Conservation (phyloP, 176 grass and related monocot species). For the Oryza officinalis region DNA sequence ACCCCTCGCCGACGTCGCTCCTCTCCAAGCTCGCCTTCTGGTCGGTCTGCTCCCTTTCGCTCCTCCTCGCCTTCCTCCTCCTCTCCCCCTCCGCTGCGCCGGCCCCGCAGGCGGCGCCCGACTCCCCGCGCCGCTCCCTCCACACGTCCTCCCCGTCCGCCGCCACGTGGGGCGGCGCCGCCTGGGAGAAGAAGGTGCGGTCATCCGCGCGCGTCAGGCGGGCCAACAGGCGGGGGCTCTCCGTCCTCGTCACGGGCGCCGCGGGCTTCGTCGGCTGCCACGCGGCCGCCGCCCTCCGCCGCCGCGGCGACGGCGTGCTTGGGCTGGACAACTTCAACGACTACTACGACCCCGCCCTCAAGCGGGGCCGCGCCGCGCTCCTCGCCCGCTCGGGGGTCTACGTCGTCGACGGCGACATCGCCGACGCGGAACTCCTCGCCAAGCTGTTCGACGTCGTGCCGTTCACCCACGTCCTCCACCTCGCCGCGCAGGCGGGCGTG, state of each 20-base stretch:
- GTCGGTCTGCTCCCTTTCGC: conserved; percentile 74
- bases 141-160: conserved; percentile 33
- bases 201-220: conserved; percentile 63
- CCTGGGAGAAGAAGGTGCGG: conserved; percentile 85
- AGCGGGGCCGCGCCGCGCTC: conserved; percentile 65
- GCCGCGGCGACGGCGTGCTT: conserved; percentile 74
- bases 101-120: conserved; percentile 21
- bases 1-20: conserved; percentile 35
- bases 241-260: conserved; percentile 77
- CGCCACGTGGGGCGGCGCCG: conserved; percentile 63
- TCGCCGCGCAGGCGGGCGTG: conserved; percentile 92
- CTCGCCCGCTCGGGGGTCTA: conserved; percentile 68
- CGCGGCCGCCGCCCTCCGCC: conserved; percentile 66
- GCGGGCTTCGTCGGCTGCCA: conserved; percentile 82
- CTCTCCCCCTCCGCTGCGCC: conserved; percentile 54
- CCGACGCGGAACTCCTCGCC: conserved; percentile 64
- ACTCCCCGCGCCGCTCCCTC: conserved; percentile 64
- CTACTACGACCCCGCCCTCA: conserved; percentile 84
- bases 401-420: conserved; percentile 84
- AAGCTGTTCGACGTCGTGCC: conserved; percentile 86
- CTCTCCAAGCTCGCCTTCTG: conserved; percentile 80
- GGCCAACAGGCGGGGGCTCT: conserved; percentile 37
- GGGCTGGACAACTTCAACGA: conserved; percentile 87
- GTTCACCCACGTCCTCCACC: conserved; percentile 90
- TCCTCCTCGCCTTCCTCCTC: conserved; percentile 77